Base-by-base conservation (phyloP, 2,329 filamentous ascomycete genomes). In the Clarireedia homoeocarpa region DNA sequence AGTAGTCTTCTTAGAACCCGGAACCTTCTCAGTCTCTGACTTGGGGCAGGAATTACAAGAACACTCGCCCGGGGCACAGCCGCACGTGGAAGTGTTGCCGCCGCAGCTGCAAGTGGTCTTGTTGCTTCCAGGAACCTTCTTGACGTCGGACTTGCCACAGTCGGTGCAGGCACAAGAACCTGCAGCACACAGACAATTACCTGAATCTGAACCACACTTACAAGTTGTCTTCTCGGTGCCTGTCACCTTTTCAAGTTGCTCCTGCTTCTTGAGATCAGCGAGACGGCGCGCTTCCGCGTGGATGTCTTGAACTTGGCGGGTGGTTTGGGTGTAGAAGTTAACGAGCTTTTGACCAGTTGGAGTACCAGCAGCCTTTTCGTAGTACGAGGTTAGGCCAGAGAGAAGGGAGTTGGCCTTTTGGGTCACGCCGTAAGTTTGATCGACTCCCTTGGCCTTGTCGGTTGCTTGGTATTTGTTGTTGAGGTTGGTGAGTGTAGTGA, bases 221-320 rank as follows among this genome's bases (percentile, higher is more conserved):
- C 77, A 77, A 49, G 61, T 63, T 63, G 71, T 71, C 58, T 74
- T 72, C 55, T 72, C 70, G 63, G 66, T 76, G 69, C 63, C 63
- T 40, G 62, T 47, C 36, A 60, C 64, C 44, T 62, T 63, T 20
- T 59, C 49, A 46, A 78, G 79, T 20, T 80, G 71, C 70, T 69
- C 77, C 59, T 83, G 73, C 70, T 83, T 85, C 85, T 96, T 96
- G 63, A 99, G 73, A 62, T 95, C 84, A 50, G 92, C 92, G 54
- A 99, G 78, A 64, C 94, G 85, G 61, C 86, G 81, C 34, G 94
- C 94, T 79, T 99, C 94, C 60, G 79, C 81, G 74, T 99, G 94
- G 48, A 99, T 94, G 70, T 99, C 94, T 66, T 90, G 80, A 34
- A 96, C 91, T 74, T 97, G 91, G 75, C 90, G 90, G 71, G 87